phyloP scores from a whole-genome alignment of 306 rosid species.

The Vachellia pachyceras region DNA sequence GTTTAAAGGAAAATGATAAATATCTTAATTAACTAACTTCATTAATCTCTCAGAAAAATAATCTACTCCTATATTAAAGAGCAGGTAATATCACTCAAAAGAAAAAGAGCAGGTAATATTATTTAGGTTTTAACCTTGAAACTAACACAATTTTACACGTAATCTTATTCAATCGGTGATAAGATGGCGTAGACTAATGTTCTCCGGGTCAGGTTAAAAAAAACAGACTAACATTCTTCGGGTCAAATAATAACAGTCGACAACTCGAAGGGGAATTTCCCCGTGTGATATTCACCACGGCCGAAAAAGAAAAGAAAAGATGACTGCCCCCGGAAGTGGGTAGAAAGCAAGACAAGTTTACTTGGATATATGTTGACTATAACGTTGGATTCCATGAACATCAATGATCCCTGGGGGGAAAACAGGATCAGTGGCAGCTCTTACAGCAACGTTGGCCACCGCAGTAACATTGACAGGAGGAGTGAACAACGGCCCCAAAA shows the following conservation, averaged over 20 bases:
- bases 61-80: too few species aligned
- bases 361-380: constrained; percentile 64
- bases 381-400: constrained; percentile 77
- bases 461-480: constrained; percentile 86
- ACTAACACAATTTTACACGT: constrained; percentile 26
- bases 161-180: constrained; percentile 37
- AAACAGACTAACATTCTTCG: not conserved
- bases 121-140: not conserved
- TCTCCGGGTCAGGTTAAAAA: constrained; percentile 32
- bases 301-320: not conserved
- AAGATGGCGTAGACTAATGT: constrained; percentile 16
- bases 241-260: constrained; percentile 29
- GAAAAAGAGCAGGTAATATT: too few species aligned
- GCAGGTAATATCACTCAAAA: too few species aligned
- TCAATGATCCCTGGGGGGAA: constrained; percentile 93
- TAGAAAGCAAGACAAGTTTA: constrained; percentile 25
- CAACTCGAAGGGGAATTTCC: constrained; percentile 30
- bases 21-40: too few species aligned
- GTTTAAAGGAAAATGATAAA: too few species aligned
- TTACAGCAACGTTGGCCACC: constrained; percentile 85
- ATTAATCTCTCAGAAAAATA: too few species aligned
- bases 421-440: constrained; percentile 95
- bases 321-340: constrained; percentile 5
- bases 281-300: constrained; percentile 30
- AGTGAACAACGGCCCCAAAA: constrained; percentile 83